These are phyloP conservation scores for Yamadazyma atlantica DNA, from an alignment of 1,139 yeast genomes.

Conservation along the genomic window DNA sequence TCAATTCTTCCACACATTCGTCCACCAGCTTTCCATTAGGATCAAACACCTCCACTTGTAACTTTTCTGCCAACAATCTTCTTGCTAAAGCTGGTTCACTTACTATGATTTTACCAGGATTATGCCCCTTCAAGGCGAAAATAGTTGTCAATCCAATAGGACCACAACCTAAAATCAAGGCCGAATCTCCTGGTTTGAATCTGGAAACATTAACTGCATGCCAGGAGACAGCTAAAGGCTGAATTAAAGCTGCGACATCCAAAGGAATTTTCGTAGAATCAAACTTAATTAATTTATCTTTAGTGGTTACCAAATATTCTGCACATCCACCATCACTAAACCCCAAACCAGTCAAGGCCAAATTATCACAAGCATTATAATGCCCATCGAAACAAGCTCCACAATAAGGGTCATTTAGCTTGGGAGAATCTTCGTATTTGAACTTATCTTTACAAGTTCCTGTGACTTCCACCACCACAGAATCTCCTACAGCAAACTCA, in stretches of 20 bases:
- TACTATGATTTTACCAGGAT: conserved; percentile 52
- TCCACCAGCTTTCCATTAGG: conserved; percentile 41
- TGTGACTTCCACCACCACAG: conserved; percentile 53
- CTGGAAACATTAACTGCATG: conserved; percentile 44
- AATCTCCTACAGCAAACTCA: conserved; percentile 38
- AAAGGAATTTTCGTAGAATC: conserved; percentile 33
- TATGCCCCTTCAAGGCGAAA: conserved; percentile 55
- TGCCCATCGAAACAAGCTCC: conserved; percentile 42
- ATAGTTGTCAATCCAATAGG: conserved; percentile 62
- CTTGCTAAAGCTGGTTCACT: conserved; percentile 61
- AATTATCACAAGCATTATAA: conserved; percentile 46
- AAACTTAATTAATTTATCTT: conserved; percentile 34
- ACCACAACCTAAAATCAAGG: conserved; percentile 59
- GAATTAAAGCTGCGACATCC: conserved; percentile 47
- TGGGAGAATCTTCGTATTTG: conserved; percentile 28
- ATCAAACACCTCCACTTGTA: conserved; percentile 51
- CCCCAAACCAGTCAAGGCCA: conserved; percentile 46
- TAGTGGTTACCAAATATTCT: conserved; percentile 39
- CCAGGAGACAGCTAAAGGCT: conserved; percentile 48
- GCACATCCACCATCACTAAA: conserved; percentile 47
- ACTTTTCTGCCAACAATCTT: conserved; percentile 49
- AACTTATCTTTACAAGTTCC: conserved; percentile 47
- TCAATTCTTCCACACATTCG: conserved; percentile 31
- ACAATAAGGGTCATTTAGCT: conserved; percentile 29
- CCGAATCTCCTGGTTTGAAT: conserved; percentile 45